Evolutionary conservation across 768 basidiomycete genomes (phyloP).

Genomic region (Tubosaeta sp.): DNA sequence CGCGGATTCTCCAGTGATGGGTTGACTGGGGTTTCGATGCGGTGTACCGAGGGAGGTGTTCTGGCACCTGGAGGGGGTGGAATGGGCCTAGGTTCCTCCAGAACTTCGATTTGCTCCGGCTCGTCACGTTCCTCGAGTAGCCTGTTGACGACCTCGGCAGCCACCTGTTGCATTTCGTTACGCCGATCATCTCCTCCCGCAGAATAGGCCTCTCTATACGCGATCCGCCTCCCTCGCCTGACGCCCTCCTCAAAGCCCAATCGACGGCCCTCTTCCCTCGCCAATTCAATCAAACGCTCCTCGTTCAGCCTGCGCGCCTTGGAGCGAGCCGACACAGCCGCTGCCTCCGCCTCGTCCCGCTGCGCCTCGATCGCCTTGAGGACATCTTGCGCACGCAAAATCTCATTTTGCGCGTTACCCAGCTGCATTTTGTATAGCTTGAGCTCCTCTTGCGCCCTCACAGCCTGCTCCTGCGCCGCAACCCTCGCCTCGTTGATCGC

Average conservation of each 20-base stretch:
- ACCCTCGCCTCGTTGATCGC: slow-evolving; percentile 31
- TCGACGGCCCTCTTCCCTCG: slow-evolving; percentile 51
- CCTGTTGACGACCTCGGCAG: slow-evolving; percentile 18
- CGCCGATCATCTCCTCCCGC: slow-evolving; percentile 9
- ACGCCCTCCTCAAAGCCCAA: slow-evolving; percentile 52
- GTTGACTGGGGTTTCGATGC: slow-evolving; percentile 15
- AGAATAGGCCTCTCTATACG: slow-evolving; percentile 24
- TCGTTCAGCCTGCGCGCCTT: slow-evolving; percentile 43
- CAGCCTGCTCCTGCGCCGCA: slow-evolving; percentile 27
- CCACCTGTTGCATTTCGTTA: slow-evolving; percentile 17
- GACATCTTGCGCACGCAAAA: slow-evolving; percentile 49
- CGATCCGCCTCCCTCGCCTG: slow-evolving; percentile 31
- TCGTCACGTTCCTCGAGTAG: slow-evolving; percentile 21
- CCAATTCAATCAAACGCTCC: slow-evolving; percentile 43
- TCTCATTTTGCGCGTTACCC: slow-evolving; percentile 56
- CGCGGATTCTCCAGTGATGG: slow-evolving; percentile 18
- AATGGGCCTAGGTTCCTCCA: slow-evolving; percentile 10
- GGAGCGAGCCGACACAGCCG: slow-evolving; percentile 42
- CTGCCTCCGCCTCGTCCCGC: slow-evolving; percentile 45
- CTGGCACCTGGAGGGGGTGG: slow-evolving; percentile 13
- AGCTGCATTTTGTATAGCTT: slow-evolving; percentile 55
- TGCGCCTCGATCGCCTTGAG: slow-evolving; percentile 46
- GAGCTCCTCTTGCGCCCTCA: slow-evolving; percentile 44
- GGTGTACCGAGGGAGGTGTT: slow-evolving; percentile 24
- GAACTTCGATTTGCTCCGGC: slow-evolving; percentile 22